Evolutionary conservation across 169 alveolate genomes (phyloP).

Genomic region (Perkinsus chesapeaki): DNA sequence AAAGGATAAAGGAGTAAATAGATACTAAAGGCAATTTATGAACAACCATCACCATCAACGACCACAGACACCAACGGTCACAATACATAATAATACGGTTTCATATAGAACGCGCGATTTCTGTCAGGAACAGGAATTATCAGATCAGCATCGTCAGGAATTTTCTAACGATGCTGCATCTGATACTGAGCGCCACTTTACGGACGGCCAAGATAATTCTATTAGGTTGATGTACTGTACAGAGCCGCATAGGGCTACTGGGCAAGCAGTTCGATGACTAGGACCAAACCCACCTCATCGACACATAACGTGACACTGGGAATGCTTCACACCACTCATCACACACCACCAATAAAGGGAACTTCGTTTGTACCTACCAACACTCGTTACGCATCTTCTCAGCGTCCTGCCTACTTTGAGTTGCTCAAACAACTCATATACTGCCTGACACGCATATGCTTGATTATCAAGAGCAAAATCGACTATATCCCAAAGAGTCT

Average conservation of each 20-base stretch:
- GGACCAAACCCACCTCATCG: slow-evolving; percentile 11
- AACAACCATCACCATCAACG: not conserved
- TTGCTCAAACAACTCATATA: slow-evolving; percentile 30
- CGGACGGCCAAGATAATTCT: too few relatives aligned
- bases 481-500: slow-evolving; percentile 17
- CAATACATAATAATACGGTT: too few relatives aligned
- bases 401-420: slow-evolving; percentile 6
- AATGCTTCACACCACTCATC: slow-evolving; percentile 41
- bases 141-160: too few relatives aligned
- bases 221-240: too few relatives aligned
- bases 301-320: slow-evolving; percentile 31
- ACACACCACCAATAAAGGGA: slow-evolving; percentile 20
- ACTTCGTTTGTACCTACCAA: slow-evolving; percentile 16
- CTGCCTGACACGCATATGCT: slow-evolving; percentile 30
- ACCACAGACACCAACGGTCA: too few relatives aligned
- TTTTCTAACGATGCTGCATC: too few relatives aligned
- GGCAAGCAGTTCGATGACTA: too few relatives aligned
- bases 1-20: not conserved
- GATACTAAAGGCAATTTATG: not conserved
- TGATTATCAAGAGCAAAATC: slow-evolving; percentile 29
- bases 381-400: not conserved
- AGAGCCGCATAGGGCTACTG: too few relatives aligned
- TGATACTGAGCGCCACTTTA: too few relatives aligned
- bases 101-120: too few relatives aligned
- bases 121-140: too few relatives aligned